Evolutionary conservation across 2,329 filamentous ascomycete genomes (phyloP).

Genomic region (Pseudopyricularia javanii): DNA sequence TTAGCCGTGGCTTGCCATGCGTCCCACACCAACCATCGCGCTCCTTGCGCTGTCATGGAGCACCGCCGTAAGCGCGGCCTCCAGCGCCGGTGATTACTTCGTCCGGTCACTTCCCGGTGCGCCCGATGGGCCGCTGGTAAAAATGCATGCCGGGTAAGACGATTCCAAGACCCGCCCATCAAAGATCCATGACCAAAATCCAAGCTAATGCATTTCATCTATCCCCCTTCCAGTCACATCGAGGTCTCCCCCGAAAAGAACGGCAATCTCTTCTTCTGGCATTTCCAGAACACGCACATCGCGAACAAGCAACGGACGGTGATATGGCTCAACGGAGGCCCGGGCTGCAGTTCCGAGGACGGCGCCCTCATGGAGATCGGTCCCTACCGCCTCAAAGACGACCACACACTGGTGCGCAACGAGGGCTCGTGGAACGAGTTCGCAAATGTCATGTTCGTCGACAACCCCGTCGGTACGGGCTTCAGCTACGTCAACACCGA

Average conservation of each 20-base stretch:
- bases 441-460: slow-evolving; percentile 90
- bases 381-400: slow-evolving; percentile 74
- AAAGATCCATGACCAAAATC: background rate
- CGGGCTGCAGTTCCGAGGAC: slow-evolving; percentile 95
- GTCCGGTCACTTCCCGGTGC: slow-evolving; percentile 75
- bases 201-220: background rate
- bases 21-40: slow-evolving; percentile 11
- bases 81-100: slow-evolving; percentile 74
- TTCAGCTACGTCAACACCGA: slow-evolving; percentile 93
- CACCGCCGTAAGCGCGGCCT: slow-evolving; percentile 22
- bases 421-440: slow-evolving; percentile 99
- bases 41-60: slow-evolving; percentile 30
- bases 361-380: slow-evolving; percentile 94
- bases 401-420: slow-evolving; percentile 62
- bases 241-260: slow-evolving; percentile 77
- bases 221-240: slow-evolving; percentile 56
- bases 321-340: slow-evolving; percentile 94
- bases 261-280: slow-evolving; percentile 97
- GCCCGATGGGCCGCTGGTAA: slow-evolving; percentile 65
- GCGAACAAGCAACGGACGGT: slow-evolving; percentile 83
- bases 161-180: background rate
- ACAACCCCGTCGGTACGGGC: slow-evolving; percentile 92
- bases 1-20: slow-evolving; percentile 6
- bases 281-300: slow-evolving; percentile 91
- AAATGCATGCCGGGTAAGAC: slow-evolving; percentile 95